Conservation (phyloP, 306 rosid species). For the Cucumis sativus region DNA sequence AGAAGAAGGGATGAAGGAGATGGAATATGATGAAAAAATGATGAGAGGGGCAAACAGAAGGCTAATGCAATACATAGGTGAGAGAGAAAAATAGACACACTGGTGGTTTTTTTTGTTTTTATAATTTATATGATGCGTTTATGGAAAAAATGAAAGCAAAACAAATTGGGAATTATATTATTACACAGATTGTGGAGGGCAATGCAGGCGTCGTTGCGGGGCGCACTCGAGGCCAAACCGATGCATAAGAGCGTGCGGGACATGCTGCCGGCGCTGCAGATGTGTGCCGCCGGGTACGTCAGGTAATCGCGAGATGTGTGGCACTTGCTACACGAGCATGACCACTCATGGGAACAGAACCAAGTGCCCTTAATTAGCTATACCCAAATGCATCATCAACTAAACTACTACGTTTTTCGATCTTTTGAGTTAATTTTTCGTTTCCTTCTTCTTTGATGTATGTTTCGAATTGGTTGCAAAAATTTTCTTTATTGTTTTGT, state of each 20-base stretch:
- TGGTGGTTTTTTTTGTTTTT: too few relatives aligned
- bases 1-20: neutral
- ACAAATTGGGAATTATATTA: neutral
- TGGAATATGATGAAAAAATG: neutral
- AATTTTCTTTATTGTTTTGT: too few relatives aligned
- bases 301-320: slow-evolving; percentile 59
- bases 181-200: neutral
- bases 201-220: neutral
- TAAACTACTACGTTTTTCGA: too few relatives aligned
- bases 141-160: too few relatives aligned
- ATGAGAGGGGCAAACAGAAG: neutral
- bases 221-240: neutral
- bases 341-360: slow-evolving; percentile 9
- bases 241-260: slow-evolving; percentile 2
- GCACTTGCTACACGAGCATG: slow-evolving; percentile 53
- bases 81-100: neutral
- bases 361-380: neutral
- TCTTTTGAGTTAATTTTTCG: neutral
- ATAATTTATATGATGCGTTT: too few relatives aligned
- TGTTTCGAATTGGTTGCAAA: too few relatives aligned
- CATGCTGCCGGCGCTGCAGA: slow-evolving; percentile 41
- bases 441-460: too few relatives aligned
- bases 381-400: too few relatives aligned
- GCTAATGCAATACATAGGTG: neutral
- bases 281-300: slow-evolving; percentile 66